These are phyloP conservation scores for Recurvomyces mirabilis DNA, from an alignment of 495 filamentous ascomycete genomes.

Conservation along the genomic window DNA sequence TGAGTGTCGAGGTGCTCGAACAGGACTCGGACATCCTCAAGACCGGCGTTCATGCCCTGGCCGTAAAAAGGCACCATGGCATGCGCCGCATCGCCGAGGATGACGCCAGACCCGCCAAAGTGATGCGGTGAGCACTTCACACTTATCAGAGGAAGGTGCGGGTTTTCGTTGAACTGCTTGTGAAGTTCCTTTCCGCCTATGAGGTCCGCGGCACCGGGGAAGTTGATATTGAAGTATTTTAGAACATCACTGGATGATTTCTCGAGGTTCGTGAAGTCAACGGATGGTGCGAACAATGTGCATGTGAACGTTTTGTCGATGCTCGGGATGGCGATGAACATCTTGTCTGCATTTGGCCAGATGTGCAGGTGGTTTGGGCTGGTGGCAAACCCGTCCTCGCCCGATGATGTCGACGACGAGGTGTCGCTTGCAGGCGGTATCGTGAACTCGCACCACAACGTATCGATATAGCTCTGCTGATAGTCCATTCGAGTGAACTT, in stretches of 20 bases:
- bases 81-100: slow-evolving; percentile 90
- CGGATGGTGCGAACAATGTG: slow-evolving; percentile 74
- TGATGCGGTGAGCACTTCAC: slow-evolving; percentile 88
- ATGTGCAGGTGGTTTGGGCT: slow-evolving; percentile 92
- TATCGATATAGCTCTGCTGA: slow-evolving; percentile 91
- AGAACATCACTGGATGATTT: slow-evolving; percentile 44
- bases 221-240: slow-evolving; percentile 63
- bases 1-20: slow-evolving; percentile 52
- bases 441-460: slow-evolving; percentile 92
- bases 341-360: slow-evolving; percentile 83
- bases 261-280: slow-evolving; percentile 48
- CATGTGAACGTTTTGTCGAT: slow-evolving; percentile 87
- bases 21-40: slow-evolving; percentile 39
- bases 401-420: slow-evolving; percentile 24
- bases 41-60: slow-evolving; percentile 36
- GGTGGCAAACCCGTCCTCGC: slow-evolving; percentile 55
- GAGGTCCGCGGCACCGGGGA: slow-evolving; percentile 69
- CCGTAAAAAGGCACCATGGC: slow-evolving; percentile 73
- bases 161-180: slow-evolving; percentile 63
- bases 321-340: slow-evolving; percentile 96
- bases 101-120: slow-evolving; percentile 59
- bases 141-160: slow-evolving; percentile 84
- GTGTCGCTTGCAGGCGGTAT: slow-evolving; percentile 42
- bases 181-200: slow-evolving; percentile 58
- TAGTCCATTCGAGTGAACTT: slow-evolving; percentile 82